A percentile compares a stretch with the other conserved stretches of the same genome.
phyloP scores from a whole-genome alignment of 2,329 filamentous ascomycete genomes.

The Zymoseptoria ardabiliae region DNA sequence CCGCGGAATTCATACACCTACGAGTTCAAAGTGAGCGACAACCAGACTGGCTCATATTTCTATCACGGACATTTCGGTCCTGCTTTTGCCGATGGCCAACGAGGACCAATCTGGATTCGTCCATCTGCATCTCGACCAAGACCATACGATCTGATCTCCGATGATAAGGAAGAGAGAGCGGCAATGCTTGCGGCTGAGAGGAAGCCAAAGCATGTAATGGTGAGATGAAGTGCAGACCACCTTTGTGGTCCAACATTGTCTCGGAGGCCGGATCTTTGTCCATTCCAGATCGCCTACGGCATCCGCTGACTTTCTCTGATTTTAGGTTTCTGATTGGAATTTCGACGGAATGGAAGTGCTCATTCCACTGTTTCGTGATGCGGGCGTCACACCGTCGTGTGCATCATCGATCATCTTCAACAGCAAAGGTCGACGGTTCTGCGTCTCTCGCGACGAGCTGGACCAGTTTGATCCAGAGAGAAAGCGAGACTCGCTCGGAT shows the following conservation, averaged over 20 bases:
- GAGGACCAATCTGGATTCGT: constrained; percentile 14
- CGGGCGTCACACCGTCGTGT: constrained; percentile 11
- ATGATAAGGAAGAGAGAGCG: constrained; percentile 4
- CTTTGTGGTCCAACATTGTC: not conserved
- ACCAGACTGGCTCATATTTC: constrained; percentile 13
- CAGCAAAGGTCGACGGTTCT: constrained; percentile 7
- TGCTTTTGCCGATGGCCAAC: constrained; percentile 13
- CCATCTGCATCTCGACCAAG: constrained; percentile 10
- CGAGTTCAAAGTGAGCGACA: constrained; percentile 10
- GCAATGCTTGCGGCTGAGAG: constrained; percentile 11
- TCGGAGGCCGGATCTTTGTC: not conserved
- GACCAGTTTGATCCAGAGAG: constrained; percentile 2
- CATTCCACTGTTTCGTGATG: constrained; percentile 10
- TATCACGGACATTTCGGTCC: constrained; percentile 16
- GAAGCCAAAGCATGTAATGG: constrained; percentile 7
- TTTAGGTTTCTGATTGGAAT: not conserved
- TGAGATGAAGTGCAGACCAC: constrained; percentile 1
- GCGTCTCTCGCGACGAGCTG: constrained; percentile 2
- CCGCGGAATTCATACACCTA: constrained; percentile 13
- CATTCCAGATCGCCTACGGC: not conserved
- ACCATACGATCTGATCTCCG: constrained; percentile 10
- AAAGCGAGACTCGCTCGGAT: constrained; percentile 8
- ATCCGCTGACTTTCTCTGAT: not conserved
- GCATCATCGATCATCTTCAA: constrained; percentile 13
- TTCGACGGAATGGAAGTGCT: constrained; percentile 1